Evolutionary conservation across 2,329 filamentous ascomycete genomes (phyloP), one percentile per base, ranked within the genome.

Genomic region (Curvularia sp.): DNA sequence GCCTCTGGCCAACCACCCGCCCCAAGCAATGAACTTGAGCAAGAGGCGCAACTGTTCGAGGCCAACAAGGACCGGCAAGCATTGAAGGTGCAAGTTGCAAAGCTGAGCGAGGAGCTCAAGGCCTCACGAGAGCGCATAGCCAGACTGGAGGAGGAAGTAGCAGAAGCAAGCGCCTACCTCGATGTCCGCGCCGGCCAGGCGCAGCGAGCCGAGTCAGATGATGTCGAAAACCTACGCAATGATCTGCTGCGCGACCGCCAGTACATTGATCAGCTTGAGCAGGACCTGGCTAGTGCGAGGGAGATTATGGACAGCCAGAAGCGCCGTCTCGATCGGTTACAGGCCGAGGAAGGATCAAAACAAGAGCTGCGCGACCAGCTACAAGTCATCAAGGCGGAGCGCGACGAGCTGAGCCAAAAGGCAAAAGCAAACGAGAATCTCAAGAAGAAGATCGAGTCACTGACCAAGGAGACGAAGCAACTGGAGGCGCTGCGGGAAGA

Each of bases 361-460:
- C 80, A 82, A 65, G 80, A 81, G 51, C 66, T 84, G n/a, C 77
- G 79, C 4, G 82, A 84, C 58, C 80, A 83, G 52, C 63, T 83
- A n/a, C 82, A 83, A 62, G 71, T 83, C 26, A 68, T 83, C 46
- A 74, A 75, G 52, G 78, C 80, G 0, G 82, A 84, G 68, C 77
- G 82, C 31, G 81, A 83, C 53, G 82, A 83, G 52, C 72, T 83
- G 22, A 74, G 70, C 31, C 80, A 82, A 58, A 82, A 80, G 59
- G 76, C 80, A 26, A 82, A 82, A 58, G 81, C 81, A 22, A 83
- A 82, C 56, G 82, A 84, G 64, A 84, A 84, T 57, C 76, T 84
- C 22, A 82, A 80, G 67, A 83, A 83, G 75, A 84, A 84, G 72
- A 83, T 84, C 30, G 80, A 83, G 60, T 74, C 79, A 4, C 67